These are phyloP conservation scores for Claviceps maximensis DNA, from an alignment of 2,329 filamentous ascomycete genomes.

Conservation along the genomic window DNA sequence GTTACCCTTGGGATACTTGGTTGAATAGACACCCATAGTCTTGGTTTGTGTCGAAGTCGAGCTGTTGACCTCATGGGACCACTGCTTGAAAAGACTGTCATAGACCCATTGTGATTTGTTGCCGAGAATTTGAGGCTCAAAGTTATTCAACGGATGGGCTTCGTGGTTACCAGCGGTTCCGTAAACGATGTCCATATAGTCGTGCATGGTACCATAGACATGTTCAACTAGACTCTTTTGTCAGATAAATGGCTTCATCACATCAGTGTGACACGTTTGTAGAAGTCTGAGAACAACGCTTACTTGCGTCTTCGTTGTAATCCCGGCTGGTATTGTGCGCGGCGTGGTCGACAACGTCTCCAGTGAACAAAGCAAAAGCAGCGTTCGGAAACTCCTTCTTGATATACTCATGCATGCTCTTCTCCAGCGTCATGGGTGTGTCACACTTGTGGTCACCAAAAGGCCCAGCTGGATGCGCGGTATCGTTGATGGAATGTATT, in stretches of 20 bases:
- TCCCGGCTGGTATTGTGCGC: slow-evolving; percentile 28
- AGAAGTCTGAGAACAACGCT: neutral
- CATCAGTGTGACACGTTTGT: too few relatives aligned
- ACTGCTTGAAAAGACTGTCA: slow-evolving; percentile 30
- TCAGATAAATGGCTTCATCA: neutral
- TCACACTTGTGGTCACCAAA: slow-evolving; percentile 41
- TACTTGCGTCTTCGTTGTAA: slow-evolving; percentile 18
- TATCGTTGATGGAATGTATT: slow-evolving; percentile 30
- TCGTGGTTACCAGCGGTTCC: slow-evolving; percentile 46
- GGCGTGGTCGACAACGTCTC: slow-evolving; percentile 41
- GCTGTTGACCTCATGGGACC: slow-evolving; percentile 33
- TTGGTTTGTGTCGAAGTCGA: slow-evolving; percentile 18
- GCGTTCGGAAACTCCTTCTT: slow-evolving; percentile 29
- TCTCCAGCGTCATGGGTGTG: slow-evolving; percentile 32
- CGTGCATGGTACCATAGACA: slow-evolving; percentile 34
- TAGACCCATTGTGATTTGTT: slow-evolving; percentile 39
- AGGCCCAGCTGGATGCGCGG: slow-evolving; percentile 31
- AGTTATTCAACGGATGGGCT: slow-evolving; percentile 37
- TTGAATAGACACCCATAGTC: slow-evolving; percentile 36
- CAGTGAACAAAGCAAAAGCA: slow-evolving; percentile 42
- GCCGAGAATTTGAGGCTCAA: slow-evolving; percentile 27
- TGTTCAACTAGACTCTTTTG: slow-evolving; percentile 21
- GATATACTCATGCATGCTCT: slow-evolving; percentile 42
- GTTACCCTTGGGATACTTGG: slow-evolving; percentile 29
- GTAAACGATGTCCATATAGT: slow-evolving; percentile 31